phyloP scores from a whole-genome alignment of 306 rosid genomes.

The Cucurbita argyrosperma region DNA sequence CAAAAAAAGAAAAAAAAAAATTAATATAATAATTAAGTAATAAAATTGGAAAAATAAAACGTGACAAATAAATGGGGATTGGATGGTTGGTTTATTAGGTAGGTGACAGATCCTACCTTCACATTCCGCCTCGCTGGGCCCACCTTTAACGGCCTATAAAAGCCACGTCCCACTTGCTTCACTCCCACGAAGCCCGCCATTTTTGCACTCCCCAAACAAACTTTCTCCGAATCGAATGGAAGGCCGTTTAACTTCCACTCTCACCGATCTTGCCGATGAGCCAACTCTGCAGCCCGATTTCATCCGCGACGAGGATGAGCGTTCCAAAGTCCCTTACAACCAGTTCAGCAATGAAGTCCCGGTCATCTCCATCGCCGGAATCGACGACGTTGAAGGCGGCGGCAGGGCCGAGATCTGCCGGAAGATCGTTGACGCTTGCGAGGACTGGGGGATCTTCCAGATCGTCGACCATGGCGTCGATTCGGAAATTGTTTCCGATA shows the following conservation, averaged over 20 bases:
- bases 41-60: no score
- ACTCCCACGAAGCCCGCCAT: no score
- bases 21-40: no score
- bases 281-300: slow-evolving; percentile 8
- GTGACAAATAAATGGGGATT: no score
- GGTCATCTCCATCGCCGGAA: slow-evolving; percentile 59
- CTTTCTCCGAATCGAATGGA: no score
- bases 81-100: neutral
- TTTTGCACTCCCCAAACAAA: neutral
- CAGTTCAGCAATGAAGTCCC: slow-evolving; percentile 65
- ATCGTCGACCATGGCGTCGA: slow-evolving; percentile 74
- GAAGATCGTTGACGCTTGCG: slow-evolving; percentile 66
- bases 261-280: neutral
- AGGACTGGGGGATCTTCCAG: slow-evolving; percentile 85
- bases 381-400: slow-evolving; percentile 30
- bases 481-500: slow-evolving; percentile 26
- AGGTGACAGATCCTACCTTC: neutral
- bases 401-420: slow-evolving; percentile 33
- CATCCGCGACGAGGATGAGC: slow-evolving; percentile 70
- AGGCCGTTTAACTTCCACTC: neutral
- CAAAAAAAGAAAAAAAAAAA: no score
- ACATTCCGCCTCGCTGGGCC: no score
- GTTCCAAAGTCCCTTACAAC: slow-evolving; percentile 74
- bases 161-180: no score
- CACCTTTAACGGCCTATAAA: no score